Base-by-base conservation (phyloP, 805 yeast species). In the Dipodascus geniculatus region DNA sequence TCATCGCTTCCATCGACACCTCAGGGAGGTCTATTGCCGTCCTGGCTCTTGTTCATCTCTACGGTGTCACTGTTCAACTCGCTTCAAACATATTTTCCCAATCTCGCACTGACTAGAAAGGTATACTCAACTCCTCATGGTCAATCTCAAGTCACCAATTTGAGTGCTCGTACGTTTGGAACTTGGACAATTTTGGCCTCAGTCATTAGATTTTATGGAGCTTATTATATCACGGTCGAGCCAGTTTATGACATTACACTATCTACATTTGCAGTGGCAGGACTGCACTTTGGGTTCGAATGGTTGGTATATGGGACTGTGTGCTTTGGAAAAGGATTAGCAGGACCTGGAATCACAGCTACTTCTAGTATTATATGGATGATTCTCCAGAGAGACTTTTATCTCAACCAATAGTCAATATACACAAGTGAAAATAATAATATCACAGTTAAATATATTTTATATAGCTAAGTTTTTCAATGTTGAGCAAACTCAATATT, bases 81-180 rank as follows among this genome's bases (percentile, higher is more conserved):
- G 0, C 72, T 78, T 22, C 99, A 93, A 70, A 82, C 93, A 14
- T 93, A 90, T 69, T 67, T 79, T 49, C 79, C 87, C 33, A 93
- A 89, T 48, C 74, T 85, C 24, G 74, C 76, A 24, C 75, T 93
- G 53, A 86, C 96, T 1, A 80, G 85, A 60, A 76, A 81, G 58
- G 97, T 93, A 4, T 93, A 93, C 66, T 83, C 78, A 33, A 74
- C 69, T 51, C 69, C 77, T 49, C 88, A 90, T 16, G 59, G 65
- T 3, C 78, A 85, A 65, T 84, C 83, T 14, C 24, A 50, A 59
- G 72, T 68, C 22, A 79, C 81, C 1, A 68, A 71, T 14, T 74
- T 93, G 59, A 81, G 93, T 61, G 96, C 96, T n/a, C 79, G 99
- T 63, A 91, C 99, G 0, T 93, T 93, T 68, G 99, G 99, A 33